These are phyloP conservation scores for Haplographium delicatum DNA, from an alignment of 495 filamentous ascomycete genomes.

Conservation along the genomic window DNA sequence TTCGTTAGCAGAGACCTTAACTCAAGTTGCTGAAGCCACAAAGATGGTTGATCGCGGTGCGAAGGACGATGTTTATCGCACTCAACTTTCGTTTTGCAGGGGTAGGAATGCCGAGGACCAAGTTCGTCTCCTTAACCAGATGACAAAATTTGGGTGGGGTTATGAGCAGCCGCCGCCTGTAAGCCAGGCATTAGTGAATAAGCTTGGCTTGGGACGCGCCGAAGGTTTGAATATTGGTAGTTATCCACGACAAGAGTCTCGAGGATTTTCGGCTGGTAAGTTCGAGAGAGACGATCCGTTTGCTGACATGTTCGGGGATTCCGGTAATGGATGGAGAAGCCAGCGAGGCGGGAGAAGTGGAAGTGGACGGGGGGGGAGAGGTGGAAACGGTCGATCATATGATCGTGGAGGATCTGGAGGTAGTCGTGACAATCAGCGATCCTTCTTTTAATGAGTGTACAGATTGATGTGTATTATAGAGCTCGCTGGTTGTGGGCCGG, in stretches of 20 bases:
- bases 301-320: background rate
- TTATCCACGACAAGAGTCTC: constrained; percentile 8
- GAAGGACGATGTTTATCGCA: constrained; percentile 51
- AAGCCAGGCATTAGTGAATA: constrained; percentile 31
- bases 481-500: background rate
- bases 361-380: background rate
- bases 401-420: background rate
- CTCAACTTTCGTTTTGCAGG: no score
- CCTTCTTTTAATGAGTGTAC: no score
- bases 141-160: constrained; percentile 56
- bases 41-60: constrained; percentile 28
- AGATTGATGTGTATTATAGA: constrained; percentile 11
- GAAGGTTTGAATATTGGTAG: constrained; percentile 41
- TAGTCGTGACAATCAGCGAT: no score
- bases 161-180: constrained; percentile 53
- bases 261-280: no score
- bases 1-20: constrained; percentile 33
- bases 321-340: background rate
- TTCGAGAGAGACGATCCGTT: no score
- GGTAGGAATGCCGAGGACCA: background rate
- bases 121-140: constrained; percentile 47
- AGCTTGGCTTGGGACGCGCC: constrained; percentile 40
- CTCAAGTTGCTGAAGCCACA: constrained; percentile 30
- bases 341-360: background rate
- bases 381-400: background rate